Evolutionary conservation across 768 basidiomycete species (phyloP).

Genomic region (Agaricus subrufescens): DNA sequence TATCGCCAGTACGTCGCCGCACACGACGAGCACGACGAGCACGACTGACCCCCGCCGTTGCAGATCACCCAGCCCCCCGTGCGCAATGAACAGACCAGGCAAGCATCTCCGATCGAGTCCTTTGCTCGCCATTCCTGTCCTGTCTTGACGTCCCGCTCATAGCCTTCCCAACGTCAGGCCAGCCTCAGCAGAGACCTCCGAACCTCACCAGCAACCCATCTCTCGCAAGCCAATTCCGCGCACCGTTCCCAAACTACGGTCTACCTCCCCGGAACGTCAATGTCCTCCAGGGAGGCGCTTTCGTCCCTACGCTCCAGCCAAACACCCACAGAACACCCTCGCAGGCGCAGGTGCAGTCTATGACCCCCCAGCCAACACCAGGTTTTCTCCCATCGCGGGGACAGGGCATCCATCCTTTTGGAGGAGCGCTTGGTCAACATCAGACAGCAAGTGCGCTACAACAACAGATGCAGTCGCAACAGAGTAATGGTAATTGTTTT

Average conservation of each 20-base stretch:
- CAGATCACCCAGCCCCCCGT: constrained; percentile 14
- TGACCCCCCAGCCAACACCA: constrained; percentile 55
- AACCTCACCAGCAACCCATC: constrained; percentile 63
- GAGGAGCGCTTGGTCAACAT: constrained; percentile 50
- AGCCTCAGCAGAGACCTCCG: constrained; percentile 79
- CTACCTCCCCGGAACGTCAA: constrained; percentile 59
- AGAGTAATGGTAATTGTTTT: constrained; percentile 43
- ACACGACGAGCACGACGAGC: background rate
- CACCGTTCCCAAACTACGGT: constrained; percentile 47
- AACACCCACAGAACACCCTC: constrained; percentile 57
- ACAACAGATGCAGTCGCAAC: constrained; percentile 47
- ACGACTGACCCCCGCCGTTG: background rate
- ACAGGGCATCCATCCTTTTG: constrained; percentile 63
- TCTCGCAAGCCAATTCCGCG: constrained; percentile 62
- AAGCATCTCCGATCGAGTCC: constrained; percentile 15
- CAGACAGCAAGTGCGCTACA: constrained; percentile 37
- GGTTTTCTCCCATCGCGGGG: constrained; percentile 62
- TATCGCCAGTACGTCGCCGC: constrained; percentile 16
- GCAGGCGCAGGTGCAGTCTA: constrained; percentile 47
- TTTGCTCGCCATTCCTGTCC: constrained; percentile 10
- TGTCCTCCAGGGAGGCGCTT: constrained; percentile 42
- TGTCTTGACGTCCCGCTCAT: constrained; percentile 15
- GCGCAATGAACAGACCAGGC: constrained; percentile 64
- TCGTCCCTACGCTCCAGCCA: constrained; percentile 53
- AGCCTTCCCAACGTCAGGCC: constrained; percentile 42